These are phyloP conservation scores for Wickerhamiella azymoides DNA, from an alignment of 805 yeast species.

Conservation along the genomic window DNA sequence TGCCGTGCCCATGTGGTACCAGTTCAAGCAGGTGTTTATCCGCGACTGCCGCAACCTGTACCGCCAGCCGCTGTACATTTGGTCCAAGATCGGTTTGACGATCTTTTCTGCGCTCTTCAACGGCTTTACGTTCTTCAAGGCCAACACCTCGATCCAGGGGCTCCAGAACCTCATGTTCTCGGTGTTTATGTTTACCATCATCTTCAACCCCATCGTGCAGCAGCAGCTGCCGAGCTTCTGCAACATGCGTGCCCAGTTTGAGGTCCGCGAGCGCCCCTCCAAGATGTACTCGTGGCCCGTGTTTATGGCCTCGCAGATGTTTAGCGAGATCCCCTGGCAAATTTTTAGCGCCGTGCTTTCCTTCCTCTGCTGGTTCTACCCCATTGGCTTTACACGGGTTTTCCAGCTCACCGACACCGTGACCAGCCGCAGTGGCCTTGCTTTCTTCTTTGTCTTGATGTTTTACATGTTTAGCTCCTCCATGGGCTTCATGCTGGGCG, in stretches of 20 bases:
- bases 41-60: slow-evolving; percentile 36
- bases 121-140: slow-evolving; percentile 59
- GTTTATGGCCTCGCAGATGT: slow-evolving; percentile 38
- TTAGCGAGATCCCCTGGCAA: slow-evolving; percentile 51
- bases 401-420: slow-evolving; percentile 34
- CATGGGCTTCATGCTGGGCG: slow-evolving; percentile 41
- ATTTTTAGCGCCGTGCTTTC: slow-evolving; percentile 36
- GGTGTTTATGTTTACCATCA: slow-evolving; percentile 43
- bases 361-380: slow-evolving; percentile 41
- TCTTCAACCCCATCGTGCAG: slow-evolving; percentile 44
- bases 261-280: slow-evolving; percentile 56
- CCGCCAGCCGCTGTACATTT: slow-evolving; percentile 50
- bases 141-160: slow-evolving; percentile 38
- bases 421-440: slow-evolving; percentile 37
- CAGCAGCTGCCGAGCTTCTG: slow-evolving; percentile 51
- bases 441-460: slow-evolving; percentile 35
- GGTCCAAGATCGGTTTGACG: slow-evolving; percentile 42
- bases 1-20: slow-evolving; percentile 37
- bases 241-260: slow-evolving; percentile 46
- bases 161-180: slow-evolving; percentile 48
- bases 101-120: slow-evolving; percentile 44
- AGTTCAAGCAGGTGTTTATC: slow-evolving; percentile 29
- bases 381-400: slow-evolving; percentile 30
- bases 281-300: slow-evolving; percentile 63
- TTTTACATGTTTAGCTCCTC: slow-evolving; percentile 39